These are phyloP conservation scores for Grifola frondosa DNA, from an alignment of 1,284 basidiomycete genomes.

Conservation along the genomic window DNA sequence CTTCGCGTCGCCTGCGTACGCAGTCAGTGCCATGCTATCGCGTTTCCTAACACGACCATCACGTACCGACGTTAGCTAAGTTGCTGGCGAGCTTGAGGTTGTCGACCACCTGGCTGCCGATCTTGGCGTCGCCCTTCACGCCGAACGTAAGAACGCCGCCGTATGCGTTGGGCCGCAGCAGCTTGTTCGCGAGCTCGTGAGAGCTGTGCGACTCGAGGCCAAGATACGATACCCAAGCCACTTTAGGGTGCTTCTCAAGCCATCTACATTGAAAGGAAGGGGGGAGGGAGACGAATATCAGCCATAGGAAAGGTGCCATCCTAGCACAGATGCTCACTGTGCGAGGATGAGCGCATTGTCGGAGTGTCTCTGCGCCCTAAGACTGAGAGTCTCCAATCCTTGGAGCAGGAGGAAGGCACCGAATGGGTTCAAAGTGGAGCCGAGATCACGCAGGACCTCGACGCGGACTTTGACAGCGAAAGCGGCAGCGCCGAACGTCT, in stretches of 20 bases:
- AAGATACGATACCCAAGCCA: constrained; percentile 84
- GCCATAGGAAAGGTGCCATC: neutral
- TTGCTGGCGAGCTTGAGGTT: constrained; percentile 73
- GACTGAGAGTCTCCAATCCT: constrained; percentile 84
- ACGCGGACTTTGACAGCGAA: constrained; percentile 76
- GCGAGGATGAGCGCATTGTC: constrained; percentile 78
- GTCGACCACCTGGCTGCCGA: constrained; percentile 73
- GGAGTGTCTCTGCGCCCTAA: constrained; percentile 76
- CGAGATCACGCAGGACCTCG: constrained; percentile 79
- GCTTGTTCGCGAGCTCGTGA: constrained; percentile 58
- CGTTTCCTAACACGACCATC: neutral
- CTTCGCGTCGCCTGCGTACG: constrained; percentile 59
- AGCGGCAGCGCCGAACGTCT: constrained; percentile 74
- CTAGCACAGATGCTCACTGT: constrained; percentile 37
- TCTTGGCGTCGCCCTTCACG: constrained; percentile 62
- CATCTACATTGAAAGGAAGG: constrained; percentile 38
- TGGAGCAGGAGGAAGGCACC: constrained; percentile 82
- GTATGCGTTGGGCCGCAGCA: constrained; percentile 58
- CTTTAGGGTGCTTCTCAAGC: constrained; percentile 69
- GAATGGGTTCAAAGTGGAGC: constrained; percentile 78
- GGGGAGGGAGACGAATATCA: neutral
- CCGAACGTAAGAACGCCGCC: constrained; percentile 86
- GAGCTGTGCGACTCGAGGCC: constrained; percentile 69
- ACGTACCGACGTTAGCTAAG: constrained; percentile 71
- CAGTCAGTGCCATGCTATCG: neutral